Evolutionary conservation across 2,329 filamentous ascomycete genomes (phyloP), one percentile per base, ranked within the genome.

Genomic region (Exophiala lecanii-corni): DNA sequence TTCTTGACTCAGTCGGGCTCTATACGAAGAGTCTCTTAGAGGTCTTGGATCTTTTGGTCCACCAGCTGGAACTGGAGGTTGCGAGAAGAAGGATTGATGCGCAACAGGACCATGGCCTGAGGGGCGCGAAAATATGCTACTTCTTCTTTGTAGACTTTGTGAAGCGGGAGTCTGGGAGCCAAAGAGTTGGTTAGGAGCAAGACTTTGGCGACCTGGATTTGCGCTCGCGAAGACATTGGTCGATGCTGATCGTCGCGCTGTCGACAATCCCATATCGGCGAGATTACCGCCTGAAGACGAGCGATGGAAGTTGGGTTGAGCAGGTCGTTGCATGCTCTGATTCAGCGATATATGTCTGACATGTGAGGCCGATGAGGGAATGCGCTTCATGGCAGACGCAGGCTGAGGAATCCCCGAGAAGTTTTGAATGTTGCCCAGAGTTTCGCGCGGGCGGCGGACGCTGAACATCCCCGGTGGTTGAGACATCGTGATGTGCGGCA

Each of bases 31-130:
- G 60, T 97, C 88, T 59, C 83, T 86, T 40, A 97, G 71, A 10
- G 89, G 86, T 43, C 94, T 79, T 1, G 92, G 91, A 60, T 98
- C 94, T 49, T 81, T 78, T 1, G 89, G 87, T 2, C 91, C 83
- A 45, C 86, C 87, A 1, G 89, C 88, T 3, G 85, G 78, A 45
- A 84, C 80, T 3, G 88, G 87, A 16, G 82, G 86, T 50, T 89
- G 86, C 56, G 89, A 85, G 66, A 98, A 98, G 72, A 98, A 97
- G 50, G 88, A 95, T 64, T 96, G 89, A 56, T 92, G 86, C 38
- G 73, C 78, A 55, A 79, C 75, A n/a, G 79, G 76, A 2, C 80
- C 85, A 33, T 70, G 73, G 10, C 73, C 77, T 1, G 86, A 89
- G 9, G 80, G 78, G n/a, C 85, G 78, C 3, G 79, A 78, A 68